Evolutionary conservation across 805 yeast genomes (phyloP).

Genomic region (Starmera caribaea): DNA sequence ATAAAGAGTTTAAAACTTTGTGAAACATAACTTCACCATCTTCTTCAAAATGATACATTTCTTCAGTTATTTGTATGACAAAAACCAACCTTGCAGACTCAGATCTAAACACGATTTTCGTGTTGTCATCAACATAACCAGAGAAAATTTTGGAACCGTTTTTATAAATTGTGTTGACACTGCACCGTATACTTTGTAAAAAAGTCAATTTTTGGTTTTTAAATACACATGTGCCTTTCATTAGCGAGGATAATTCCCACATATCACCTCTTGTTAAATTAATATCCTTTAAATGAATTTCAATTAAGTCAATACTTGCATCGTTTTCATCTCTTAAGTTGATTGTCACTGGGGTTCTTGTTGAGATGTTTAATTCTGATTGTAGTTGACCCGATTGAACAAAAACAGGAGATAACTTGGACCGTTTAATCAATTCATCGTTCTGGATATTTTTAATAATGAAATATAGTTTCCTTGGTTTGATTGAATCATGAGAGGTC

Average conservation of each 20-base stretch:
- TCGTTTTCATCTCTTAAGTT: slow-evolving; percentile 31
- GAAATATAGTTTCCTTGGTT: slow-evolving; percentile 32
- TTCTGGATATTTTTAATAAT: slow-evolving; percentile 26
- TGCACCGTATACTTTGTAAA: slow-evolving; percentile 51
- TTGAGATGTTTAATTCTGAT: slow-evolving; percentile 49
- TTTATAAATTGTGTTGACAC: slow-evolving; percentile 50
- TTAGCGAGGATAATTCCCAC: slow-evolving; percentile 68
- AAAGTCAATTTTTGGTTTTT: slow-evolving; percentile 56
- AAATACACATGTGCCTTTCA: slow-evolving; percentile 59
- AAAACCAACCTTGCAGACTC: slow-evolving; percentile 82
- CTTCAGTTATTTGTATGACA: slow-evolving; percentile 81
- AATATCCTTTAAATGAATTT: slow-evolving; percentile 70
- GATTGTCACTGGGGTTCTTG: slow-evolving; percentile 58
- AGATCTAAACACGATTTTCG: slow-evolving; percentile 80
- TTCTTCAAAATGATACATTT: slow-evolving; percentile 98
- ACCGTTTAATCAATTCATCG: slow-evolving; percentile 20
- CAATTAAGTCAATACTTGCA: slow-evolving; percentile 75
- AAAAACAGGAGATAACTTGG: slow-evolving; percentile 36
- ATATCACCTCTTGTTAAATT: slow-evolving; percentile 83
- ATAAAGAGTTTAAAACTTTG: slow-evolving; percentile 81
- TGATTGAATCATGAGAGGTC: slow-evolving; percentile 31
- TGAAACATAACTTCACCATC: slow-evolving; percentile 92
- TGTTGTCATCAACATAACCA: slow-evolving; percentile 63
- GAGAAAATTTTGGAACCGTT: slow-evolving; percentile 65
- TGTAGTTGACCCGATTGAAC: slow-evolving; percentile 53